These are phyloP conservation scores for Exidia glandulosa DNA, from an alignment of 768 basidiomycete species.

Conservation along the genomic window DNA sequence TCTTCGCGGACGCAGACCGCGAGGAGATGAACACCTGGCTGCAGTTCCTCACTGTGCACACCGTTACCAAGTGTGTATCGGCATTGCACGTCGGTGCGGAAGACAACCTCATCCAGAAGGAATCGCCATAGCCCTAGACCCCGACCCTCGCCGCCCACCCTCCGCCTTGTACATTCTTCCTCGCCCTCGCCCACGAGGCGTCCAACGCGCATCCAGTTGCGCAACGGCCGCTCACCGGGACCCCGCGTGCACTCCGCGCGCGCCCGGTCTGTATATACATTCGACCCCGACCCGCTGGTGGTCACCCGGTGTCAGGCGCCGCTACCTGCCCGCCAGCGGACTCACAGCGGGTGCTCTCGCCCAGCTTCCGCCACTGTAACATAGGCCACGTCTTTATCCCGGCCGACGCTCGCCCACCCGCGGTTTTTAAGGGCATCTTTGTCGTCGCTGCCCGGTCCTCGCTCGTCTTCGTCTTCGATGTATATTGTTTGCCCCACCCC, in stretches of 20 bases:
- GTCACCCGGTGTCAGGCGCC: not conserved
- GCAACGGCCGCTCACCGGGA: too few species aligned
- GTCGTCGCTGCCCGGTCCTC: not conserved
- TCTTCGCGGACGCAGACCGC: constrained; percentile 51
- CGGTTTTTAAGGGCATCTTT: not conserved
- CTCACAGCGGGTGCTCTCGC: not conserved
- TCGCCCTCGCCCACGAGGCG: too few species aligned
- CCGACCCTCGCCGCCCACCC: not conserved
- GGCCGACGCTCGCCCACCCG: not conserved
- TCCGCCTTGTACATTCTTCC: not conserved
- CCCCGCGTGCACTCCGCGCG: too few species aligned
- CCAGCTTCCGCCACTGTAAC: not conserved
- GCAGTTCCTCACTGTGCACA: constrained; percentile 74
- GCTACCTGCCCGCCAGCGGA: not conserved
- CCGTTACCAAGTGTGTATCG: not conserved
- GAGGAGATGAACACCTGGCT: constrained; percentile 70
- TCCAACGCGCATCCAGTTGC: too few species aligned
- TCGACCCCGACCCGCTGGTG: not conserved
- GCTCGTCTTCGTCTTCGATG: not conserved
- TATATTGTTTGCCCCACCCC: too few species aligned
- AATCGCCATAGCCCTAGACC: not conserved
- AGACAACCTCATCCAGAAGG: not conserved
- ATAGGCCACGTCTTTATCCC: too few species aligned
- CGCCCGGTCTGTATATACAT: too few species aligned
- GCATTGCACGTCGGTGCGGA: not conserved